phyloP scores from a whole-genome alignment of 2,329 filamentous ascomycete species.

The Diaporthe capsici region DNA sequence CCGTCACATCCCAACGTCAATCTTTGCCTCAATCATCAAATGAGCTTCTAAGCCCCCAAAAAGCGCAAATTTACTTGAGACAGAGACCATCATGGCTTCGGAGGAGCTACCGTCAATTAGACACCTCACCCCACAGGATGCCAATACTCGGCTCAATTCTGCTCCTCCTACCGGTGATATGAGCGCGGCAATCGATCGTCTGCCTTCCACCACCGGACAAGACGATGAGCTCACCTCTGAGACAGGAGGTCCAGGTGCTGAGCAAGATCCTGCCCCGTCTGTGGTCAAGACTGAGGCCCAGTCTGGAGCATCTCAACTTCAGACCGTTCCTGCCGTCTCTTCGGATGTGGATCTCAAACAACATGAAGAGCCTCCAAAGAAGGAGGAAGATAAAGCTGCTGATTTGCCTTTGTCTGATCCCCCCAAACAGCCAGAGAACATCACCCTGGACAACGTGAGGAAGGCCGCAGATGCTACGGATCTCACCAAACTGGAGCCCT shows the following conservation, averaged over 20 bases:
- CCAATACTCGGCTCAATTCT: neutral
- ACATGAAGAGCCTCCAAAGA: neutral
- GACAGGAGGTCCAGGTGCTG: no score
- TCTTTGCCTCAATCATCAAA: neutral
- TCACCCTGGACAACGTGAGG: conserved; percentile 20
- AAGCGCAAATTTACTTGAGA: neutral
- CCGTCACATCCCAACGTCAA: neutral
- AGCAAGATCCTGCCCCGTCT: neutral
- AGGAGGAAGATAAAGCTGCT: neutral
- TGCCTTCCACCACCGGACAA: neutral
- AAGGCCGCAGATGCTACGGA: neutral
- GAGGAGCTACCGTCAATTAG: neutral
- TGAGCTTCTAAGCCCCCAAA: neutral
- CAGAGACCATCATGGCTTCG: neutral
- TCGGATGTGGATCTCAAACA: neutral
- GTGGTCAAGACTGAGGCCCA: conserved; percentile 11
- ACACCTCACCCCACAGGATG: neutral
- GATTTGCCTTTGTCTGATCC: neutral
- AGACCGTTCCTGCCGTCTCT: neutral
- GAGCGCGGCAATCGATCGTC: neutral
- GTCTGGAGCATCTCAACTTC: neutral
- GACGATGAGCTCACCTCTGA: neutral
- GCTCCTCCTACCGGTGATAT: neutral
- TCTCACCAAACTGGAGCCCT: neutral
- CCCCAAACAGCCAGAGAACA: neutral